These are phyloP conservation scores for Pythium guiyangense DNA, from an alignment of 352 stramenopile species.

Conservation along the genomic window DNA sequence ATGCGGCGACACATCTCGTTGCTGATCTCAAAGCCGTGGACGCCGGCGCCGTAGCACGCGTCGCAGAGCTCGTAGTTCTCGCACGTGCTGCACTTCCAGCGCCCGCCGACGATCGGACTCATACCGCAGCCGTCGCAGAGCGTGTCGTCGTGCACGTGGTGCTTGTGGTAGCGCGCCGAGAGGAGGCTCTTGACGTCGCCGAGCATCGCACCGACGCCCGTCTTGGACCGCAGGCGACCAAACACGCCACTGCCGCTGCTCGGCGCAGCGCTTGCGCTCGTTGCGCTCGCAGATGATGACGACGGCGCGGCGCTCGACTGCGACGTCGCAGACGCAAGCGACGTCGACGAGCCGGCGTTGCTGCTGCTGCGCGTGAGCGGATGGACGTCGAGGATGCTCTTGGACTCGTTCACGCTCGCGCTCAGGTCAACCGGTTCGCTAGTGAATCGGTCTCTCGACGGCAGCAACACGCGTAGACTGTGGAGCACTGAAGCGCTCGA, in stretches of 20 bases:
- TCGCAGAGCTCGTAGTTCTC: slow-evolving; percentile 69
- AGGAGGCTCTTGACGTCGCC: slow-evolving; percentile 56
- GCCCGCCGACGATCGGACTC: slow-evolving; percentile 68
- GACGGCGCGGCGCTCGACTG: slow-evolving; percentile 16
- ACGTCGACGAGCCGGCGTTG: background rate
- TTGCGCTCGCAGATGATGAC: slow-evolving; percentile 12
- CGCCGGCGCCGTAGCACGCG: slow-evolving; percentile 53
- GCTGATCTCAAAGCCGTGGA: slow-evolving; percentile 71
- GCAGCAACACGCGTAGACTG: slow-evolving; percentile 23
- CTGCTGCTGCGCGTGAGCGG: background rate
- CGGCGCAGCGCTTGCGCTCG: background rate
- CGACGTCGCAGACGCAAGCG: background rate
- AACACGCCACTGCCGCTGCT: slow-evolving; percentile 35
- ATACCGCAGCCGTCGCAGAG: slow-evolving; percentile 77
- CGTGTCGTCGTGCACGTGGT: slow-evolving; percentile 72
- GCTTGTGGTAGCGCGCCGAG: slow-evolving; percentile 46
- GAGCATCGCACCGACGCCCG: slow-evolving; percentile 40
- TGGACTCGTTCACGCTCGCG: slow-evolving; percentile 48
- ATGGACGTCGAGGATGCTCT: slow-evolving; percentile 40
- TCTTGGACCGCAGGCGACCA: slow-evolving; percentile 39
- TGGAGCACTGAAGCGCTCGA: slow-evolving; percentile 61
- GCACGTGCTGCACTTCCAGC: slow-evolving; percentile 75
- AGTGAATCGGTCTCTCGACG: slow-evolving; percentile 42
- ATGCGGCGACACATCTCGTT: slow-evolving; percentile 65
- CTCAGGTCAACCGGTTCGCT: slow-evolving; percentile 62